phyloP scores from a whole-genome alignment of 1,284 basidiomycete genomes.

The Sphagnurus paluster region DNA sequence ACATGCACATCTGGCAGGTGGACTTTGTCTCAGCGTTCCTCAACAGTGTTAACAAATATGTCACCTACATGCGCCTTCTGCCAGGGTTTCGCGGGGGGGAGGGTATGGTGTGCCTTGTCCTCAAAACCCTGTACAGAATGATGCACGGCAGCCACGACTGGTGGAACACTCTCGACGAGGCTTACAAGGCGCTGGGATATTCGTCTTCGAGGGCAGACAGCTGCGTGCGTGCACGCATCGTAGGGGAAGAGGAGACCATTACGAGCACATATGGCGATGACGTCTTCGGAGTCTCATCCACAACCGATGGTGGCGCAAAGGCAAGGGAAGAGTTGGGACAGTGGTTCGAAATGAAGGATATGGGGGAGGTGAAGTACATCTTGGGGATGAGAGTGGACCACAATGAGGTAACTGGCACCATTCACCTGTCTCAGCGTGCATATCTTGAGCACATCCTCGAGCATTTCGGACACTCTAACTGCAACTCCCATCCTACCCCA shows the following conservation, averaged over 20 bases:
- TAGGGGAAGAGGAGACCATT: constrained; percentile 16
- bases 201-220: constrained; percentile 15
- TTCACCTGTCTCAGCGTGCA: constrained; percentile 23
- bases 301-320: constrained; percentile 6
- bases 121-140: constrained; percentile 28
- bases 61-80: constrained; percentile 27
- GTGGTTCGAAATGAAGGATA: too few relatives aligned
- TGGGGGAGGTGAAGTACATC: constrained; percentile 18
- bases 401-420: constrained; percentile 12
- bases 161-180: constrained; percentile 19
- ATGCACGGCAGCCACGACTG: constrained; percentile 28
- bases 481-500: constrained; percentile 21
- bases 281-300: constrained; percentile 16
- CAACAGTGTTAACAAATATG: constrained; percentile 20
- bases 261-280: constrained; percentile 24
- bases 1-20: constrained; percentile 25
- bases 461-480: constrained; percentile 21
- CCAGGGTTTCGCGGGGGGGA: constrained; percentile 17
- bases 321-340: constrained; percentile 9
- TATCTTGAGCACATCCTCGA: constrained; percentile 25
- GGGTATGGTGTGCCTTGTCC: constrained; percentile 17
- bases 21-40: constrained; percentile 30
- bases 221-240: constrained; percentile 12
- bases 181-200: constrained; percentile 18
- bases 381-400: constrained; percentile 22